Conservation (phyloP, 768 basidiomycete genomes). For the Trametes coccinea region DNA sequence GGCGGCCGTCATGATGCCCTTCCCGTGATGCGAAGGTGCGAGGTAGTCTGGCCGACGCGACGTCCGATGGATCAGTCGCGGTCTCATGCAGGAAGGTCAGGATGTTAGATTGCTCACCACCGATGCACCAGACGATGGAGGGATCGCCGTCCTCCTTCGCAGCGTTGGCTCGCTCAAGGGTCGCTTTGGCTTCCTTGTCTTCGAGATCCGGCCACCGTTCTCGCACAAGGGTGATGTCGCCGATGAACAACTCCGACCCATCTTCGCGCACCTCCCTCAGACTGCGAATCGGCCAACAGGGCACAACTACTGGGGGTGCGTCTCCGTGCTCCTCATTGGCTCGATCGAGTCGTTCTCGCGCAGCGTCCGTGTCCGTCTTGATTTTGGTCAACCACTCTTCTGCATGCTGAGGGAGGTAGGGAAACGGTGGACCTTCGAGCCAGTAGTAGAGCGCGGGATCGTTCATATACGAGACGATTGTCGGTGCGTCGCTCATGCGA, state of each 20-base stretch:
- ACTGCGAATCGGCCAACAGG: constrained; percentile 47
- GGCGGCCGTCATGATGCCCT: constrained; percentile 74
- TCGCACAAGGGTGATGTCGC: constrained; percentile 41
- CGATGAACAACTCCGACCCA: constrained; percentile 55
- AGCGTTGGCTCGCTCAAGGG: constrained; percentile 42
- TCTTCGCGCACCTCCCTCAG: constrained; percentile 58
- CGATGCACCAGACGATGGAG: constrained; percentile 59
- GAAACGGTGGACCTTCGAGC: constrained; percentile 52
- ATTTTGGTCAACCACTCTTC: constrained; percentile 38
- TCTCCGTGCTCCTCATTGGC: constrained; percentile 22
- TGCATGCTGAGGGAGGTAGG: constrained; percentile 49
- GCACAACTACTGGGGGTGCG: constrained; percentile 37
- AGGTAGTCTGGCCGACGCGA: constrained; percentile 46
- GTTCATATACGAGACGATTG: constrained; percentile 45
- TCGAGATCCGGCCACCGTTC: constrained; percentile 31
- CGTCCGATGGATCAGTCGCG: neutral
- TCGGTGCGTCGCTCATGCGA: constrained; percentile 44
- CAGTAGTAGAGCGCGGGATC: constrained; percentile 47
- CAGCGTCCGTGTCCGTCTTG: constrained; percentile 33
- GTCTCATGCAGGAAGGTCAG: neutral
- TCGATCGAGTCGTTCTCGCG: constrained; percentile 35
- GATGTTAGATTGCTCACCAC: constrained; percentile 41
- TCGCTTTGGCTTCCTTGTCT: constrained; percentile 40
- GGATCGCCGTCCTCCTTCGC: constrained; percentile 48
- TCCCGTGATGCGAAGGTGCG: constrained; percentile 59